Percentiles rank a stretch among this genome's conserved stretches.
These are phyloP conservation scores for Moesziomyces globuligerus DNA, from an alignment of 1,284 basidiomycete genomes.

Conservation along the genomic window DNA sequence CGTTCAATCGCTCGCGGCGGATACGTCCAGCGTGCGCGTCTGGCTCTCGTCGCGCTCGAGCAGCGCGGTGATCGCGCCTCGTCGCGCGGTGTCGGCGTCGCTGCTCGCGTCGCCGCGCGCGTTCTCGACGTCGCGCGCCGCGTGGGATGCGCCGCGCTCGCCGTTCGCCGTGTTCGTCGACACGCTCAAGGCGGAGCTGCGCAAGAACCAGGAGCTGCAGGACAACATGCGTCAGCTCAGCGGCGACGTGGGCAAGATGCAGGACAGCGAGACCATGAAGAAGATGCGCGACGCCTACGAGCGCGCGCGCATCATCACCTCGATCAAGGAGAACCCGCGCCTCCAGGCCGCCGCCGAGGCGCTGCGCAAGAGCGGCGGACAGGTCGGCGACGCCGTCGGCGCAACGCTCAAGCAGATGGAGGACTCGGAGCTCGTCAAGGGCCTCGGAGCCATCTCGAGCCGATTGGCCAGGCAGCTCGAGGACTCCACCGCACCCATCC, in stretches of 20 bases:
- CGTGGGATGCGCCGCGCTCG: slow-evolving; percentile 69
- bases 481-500: slow-evolving; percentile 71
- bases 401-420: slow-evolving; percentile 91
- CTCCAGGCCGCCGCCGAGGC: slow-evolving; percentile 90
- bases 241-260: slow-evolving; percentile 95
- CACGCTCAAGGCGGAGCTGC: slow-evolving; percentile 87
- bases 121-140: slow-evolving; percentile 1
- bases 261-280: slow-evolving; percentile 97
- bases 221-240: slow-evolving; percentile 96
- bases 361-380: slow-evolving; percentile 85
- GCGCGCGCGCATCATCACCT: slow-evolving; percentile 88
- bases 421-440: slow-evolving; percentile 89
- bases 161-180: slow-evolving; percentile 97
- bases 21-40: slow-evolving; percentile 7
- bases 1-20: not conserved
- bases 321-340: slow-evolving; percentile 95
- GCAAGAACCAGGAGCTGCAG: slow-evolving; percentile 92
- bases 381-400: slow-evolving; percentile 90
- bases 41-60: slow-evolving; percentile 25
- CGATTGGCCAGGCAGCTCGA: slow-evolving; percentile 58
- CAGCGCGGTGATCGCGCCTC: slow-evolving; percentile 16
- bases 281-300: slow-evolving; percentile 89
- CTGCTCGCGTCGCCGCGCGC: not conserved
- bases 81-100: slow-evolving; percentile 1
- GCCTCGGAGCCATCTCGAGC: slow-evolving; percentile 66